These are phyloP conservation scores for Arxiozyma slooffiae DNA, from an alignment of 1,139 yeast species.

Conservation along the genomic window DNA sequence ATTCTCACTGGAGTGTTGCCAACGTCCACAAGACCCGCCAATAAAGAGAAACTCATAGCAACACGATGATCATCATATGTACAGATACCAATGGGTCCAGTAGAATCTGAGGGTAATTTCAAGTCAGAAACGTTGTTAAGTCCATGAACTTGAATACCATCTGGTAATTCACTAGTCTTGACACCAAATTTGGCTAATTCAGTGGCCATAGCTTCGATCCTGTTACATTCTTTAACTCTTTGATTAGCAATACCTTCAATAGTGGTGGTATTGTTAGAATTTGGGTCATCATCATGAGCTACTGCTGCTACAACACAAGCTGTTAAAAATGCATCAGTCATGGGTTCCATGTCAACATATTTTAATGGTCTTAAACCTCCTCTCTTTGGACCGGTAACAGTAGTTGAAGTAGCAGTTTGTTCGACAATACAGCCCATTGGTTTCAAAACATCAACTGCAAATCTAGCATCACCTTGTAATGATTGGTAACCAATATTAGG, in stretches of 20 bases:
- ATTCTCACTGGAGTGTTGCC: slow-evolving; percentile 47
- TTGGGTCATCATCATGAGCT: slow-evolving; percentile 36
- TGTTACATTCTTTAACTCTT: slow-evolving; percentile 92
- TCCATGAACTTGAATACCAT: slow-evolving; percentile 85
- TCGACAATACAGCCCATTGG: slow-evolving; percentile 93
- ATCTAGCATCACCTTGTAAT: slow-evolving; percentile 93
- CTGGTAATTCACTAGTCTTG: slow-evolving; percentile 69
- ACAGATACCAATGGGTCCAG: slow-evolving; percentile 46
- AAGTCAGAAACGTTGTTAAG: slow-evolving; percentile 37
- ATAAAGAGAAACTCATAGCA: slow-evolving; percentile 90
- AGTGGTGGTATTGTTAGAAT: slow-evolving; percentile 46
- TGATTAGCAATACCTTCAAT: slow-evolving; percentile 96
- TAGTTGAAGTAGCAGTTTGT: slow-evolving; percentile 77
- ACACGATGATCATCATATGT: slow-evolving; percentile 96
- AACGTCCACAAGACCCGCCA: slow-evolving; percentile 44
- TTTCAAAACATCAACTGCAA: slow-evolving; percentile 81
- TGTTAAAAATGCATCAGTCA: slow-evolving; percentile 97
- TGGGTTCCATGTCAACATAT: slow-evolving; percentile 93
- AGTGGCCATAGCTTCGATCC: slow-evolving; percentile 89
- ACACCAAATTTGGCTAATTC: slow-evolving; percentile 90
- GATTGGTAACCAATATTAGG: slow-evolving; percentile 92
- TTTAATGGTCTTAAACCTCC: slow-evolving; percentile 62
- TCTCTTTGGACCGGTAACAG: slow-evolving; percentile 78
- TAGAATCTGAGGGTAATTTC: slow-evolving; percentile 40
- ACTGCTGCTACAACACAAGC: slow-evolving; percentile 95